Conservation (phyloP, 352 stramenopile genomes). For the Phytophthora cryptogea region DNA sequence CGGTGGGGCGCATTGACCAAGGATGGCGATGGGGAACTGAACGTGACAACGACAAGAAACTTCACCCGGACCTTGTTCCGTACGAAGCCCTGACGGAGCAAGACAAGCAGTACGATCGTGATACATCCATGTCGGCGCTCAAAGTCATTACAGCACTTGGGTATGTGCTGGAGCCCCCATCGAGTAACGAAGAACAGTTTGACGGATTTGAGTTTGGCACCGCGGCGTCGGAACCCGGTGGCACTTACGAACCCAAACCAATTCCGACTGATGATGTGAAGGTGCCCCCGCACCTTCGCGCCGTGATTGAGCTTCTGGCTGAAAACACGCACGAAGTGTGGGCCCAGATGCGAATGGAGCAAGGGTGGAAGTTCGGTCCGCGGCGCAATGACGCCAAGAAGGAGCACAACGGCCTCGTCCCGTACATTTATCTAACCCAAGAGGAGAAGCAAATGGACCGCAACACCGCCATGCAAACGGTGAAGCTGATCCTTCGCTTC, state of each 20-base stretch:
- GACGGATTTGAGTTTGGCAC: conserved; percentile 62
- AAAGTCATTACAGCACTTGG: conserved; percentile 80
- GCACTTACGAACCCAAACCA: conserved; percentile 65
- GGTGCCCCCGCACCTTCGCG: conserved; percentile 59
- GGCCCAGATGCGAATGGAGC: conserved; percentile 80
- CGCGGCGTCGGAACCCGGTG: conserved; percentile 42
- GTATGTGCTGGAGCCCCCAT: conserved; percentile 67
- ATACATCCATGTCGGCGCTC: conserved; percentile 78
- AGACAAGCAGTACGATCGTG: conserved; percentile 82
- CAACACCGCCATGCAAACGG: conserved; percentile 83
- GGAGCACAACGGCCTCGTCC: conserved; percentile 77
- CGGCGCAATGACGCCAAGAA: conserved; percentile 66
- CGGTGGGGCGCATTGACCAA: conserved; percentile 70
- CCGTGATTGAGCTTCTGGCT: conserved; percentile 73
- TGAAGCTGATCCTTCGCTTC: conserved; percentile 78
- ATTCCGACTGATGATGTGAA: conserved; percentile 70
- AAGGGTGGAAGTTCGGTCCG: conserved; percentile 79
- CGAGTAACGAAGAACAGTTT: conserved; percentile 46
- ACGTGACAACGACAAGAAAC: conserved; percentile 69
- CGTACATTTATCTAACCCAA: conserved; percentile 80
- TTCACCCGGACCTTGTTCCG: conserved; percentile 72
- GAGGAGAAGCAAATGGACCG: conserved; percentile 86
- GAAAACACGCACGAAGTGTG: conserved; percentile 87
- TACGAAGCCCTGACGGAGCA: conserved; percentile 78
- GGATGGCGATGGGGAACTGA: conserved; percentile 66